Evolutionary conservation across 225 moss, liverwort and hornwort genomes (phyloP).

Genomic region (Anthoceros angustus): DNA sequence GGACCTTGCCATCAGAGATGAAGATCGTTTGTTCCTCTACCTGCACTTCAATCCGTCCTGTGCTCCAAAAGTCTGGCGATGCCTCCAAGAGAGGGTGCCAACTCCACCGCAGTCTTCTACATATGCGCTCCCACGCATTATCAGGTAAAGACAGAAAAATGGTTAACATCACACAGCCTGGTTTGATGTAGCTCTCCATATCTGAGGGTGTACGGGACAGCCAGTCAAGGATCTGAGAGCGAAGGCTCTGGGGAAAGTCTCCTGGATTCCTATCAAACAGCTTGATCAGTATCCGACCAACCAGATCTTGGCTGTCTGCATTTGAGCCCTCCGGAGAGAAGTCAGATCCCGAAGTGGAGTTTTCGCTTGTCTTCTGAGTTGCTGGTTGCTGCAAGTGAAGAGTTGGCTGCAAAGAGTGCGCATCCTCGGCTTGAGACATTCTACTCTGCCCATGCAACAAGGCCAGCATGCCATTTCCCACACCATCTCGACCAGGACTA

Average conservation of each 20-base stretch:
- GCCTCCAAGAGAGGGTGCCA: slow-evolving; percentile 31
- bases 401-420: slow-evolving; percentile 23
- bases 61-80: slow-evolving; percentile 56
- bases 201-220: slow-evolving; percentile 67
- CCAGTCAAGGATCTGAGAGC: slow-evolving; percentile 69
- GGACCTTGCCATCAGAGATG: slow-evolving; percentile 49
- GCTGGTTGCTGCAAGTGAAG: slow-evolving; percentile 57
- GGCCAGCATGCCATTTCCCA: slow-evolving; percentile 21
- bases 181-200: slow-evolving; percentile 86
- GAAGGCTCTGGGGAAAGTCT: slow-evolving; percentile 59
- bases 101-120: slow-evolving; percentile 33
- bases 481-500: slow-evolving; percentile 22
- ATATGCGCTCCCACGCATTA: slow-evolving; percentile 47
- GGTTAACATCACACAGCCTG: slow-evolving; percentile 74
- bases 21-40: slow-evolving; percentile 42
- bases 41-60: slow-evolving; percentile 70
- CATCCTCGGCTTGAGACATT: slow-evolving; percentile 24
- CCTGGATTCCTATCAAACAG: slow-evolving; percentile 71
- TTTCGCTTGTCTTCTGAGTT: slow-evolving; percentile 37
- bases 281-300: slow-evolving; percentile 73
- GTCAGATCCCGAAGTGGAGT: slow-evolving; percentile 56
- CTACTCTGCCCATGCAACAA: slow-evolving; percentile 21
- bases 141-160: slow-evolving; percentile 61
- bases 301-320: slow-evolving; percentile 48
- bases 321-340: slow-evolving; percentile 57